Base-by-base conservation (phyloP, 352 stramenopile genomes). In the Peronospora farinosa region DNA sequence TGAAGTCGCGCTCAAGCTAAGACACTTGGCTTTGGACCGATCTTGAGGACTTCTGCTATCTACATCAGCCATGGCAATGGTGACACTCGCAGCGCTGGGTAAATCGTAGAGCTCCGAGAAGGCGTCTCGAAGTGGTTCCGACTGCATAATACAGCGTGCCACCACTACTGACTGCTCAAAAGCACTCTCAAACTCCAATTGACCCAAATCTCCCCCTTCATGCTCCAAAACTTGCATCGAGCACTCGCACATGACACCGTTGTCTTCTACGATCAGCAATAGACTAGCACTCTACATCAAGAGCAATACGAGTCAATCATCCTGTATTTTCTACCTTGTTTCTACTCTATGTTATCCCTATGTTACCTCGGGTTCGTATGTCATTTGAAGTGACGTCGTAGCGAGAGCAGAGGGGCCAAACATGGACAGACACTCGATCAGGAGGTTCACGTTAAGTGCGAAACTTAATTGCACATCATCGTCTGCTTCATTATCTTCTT, bases 31-130 rank as follows among this genome's bases (percentile, higher is more conserved):
- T 32, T 57, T 36, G 7, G 40, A 53, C 4, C n/a, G 45, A 13
- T 60, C 49, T 5, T 47, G 43, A 16, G 43, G 42, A 31, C 33
- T 60, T 54, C 45, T 54, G 21, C 30, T 40, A 11, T 58, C 33
- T 17, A 57, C 40, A 39, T 65, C 60, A 31, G 68, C 57, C 83
- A 93, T 90, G 48, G 72, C 49, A 48, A 93, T 84, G 8, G 66
- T 88, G 31, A 93, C 80, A 30, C 66, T 77, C 16, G 78, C 83
- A n/a, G 77, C 83, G 52, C 75, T 89, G 15, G 83, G 83, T 36
- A 93, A 63, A 52, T 91, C 83, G 44, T 91, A 87, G 30, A 93
- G 73, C 69, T 93, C 83, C 0, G 73, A 69, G 41, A 88, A 91
- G 5, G 80, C 83, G 17, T 93, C 83, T 41, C 83, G 80, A 25